Evolutionary conservation across 2,329 filamentous ascomycete genomes (phyloP).

Genomic region (Emmonsiellopsis sp.): DNA sequence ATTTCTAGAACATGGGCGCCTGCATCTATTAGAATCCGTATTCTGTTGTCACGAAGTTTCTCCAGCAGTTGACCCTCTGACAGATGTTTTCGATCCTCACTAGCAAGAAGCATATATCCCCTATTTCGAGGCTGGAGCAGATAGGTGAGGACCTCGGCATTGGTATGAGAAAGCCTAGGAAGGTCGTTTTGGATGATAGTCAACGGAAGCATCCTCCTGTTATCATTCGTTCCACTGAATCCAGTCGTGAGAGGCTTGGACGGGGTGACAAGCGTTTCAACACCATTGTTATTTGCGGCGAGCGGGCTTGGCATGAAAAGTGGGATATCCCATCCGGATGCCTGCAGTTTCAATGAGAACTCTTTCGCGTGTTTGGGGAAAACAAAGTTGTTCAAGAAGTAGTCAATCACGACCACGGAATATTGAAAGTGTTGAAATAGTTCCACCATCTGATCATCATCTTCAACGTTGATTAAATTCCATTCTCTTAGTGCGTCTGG

Average conservation of each 20-base stretch:
- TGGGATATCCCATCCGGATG: constrained; percentile 58
- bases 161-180: constrained; percentile 50
- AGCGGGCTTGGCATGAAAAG: no score
- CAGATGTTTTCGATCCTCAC: constrained; percentile 6
- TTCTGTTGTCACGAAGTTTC: constrained; percentile 24
- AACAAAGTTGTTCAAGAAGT: constrained; percentile 49
- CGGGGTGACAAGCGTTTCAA: no score
- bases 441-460: constrained; percentile 38
- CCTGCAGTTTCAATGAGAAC: constrained; percentile 53
- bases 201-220: constrained; percentile 47
- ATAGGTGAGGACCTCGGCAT: constrained; percentile 54
- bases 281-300: no score
- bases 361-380: constrained; percentile 55
- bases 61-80: constrained; percentile 41
- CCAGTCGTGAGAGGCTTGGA: constrained; percentile 46
- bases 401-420: constrained; percentile 51
- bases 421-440: constrained; percentile 47
- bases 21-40: constrained; percentile 58
- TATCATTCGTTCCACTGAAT: constrained; percentile 64
- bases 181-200: constrained; percentile 49
- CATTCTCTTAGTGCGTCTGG: constrained; percentile 33
- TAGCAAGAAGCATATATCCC: constrained; percentile 8
- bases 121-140: constrained; percentile 47
- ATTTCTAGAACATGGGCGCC: constrained; percentile 61
- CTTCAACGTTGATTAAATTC: constrained; percentile 49